Evolutionary conservation across 2,329 filamentous ascomycete genomes (phyloP).

Genomic region (Verticillium isaacii): DNA sequence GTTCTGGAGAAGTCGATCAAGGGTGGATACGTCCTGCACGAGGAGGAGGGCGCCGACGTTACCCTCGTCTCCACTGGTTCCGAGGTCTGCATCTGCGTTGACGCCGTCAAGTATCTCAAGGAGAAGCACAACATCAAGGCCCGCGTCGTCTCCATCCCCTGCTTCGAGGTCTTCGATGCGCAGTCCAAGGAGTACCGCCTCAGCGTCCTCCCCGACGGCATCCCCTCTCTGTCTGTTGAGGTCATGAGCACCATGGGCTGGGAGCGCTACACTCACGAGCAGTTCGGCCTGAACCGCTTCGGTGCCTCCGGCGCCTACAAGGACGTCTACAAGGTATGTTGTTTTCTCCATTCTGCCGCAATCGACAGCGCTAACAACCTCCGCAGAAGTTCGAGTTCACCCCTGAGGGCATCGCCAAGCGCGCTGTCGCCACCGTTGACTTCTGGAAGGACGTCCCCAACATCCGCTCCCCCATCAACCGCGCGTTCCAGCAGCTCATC

Average conservation of each 20-base stretch:
- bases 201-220: slow-evolving; percentile 86
- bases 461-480: slow-evolving; percentile 92
- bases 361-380: slow-evolving; percentile 26
- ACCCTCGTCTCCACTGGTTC: slow-evolving; percentile 94
- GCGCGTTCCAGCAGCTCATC: slow-evolving; percentile 95
- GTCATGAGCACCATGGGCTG: slow-evolving; percentile 96
- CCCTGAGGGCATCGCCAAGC: slow-evolving; percentile 92
- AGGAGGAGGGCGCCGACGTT: slow-evolving; percentile 77
- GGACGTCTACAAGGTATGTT: slow-evolving; percentile 85
- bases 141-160: slow-evolving; percentile 92
- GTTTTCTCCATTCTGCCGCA: background rate
- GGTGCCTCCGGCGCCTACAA: slow-evolving; percentile 96
- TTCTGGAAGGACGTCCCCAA: slow-evolving; percentile 95
- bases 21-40: slow-evolving; percentile 89
- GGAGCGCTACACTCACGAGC: slow-evolving; percentile 99
- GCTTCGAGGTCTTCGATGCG: slow-evolving; percentile 92
- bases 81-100: slow-evolving; percentile 89
- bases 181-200: slow-evolving; percentile 95
- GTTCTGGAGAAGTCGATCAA: slow-evolving; percentile 85
- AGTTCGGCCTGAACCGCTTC: slow-evolving; percentile 98
- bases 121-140: slow-evolving; percentile 84
- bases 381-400: slow-evolving; percentile 97
- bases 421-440: slow-evolving; percentile 83
- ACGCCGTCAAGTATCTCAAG: slow-evolving; percentile 85
- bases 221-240: slow-evolving; percentile 90